Conservation (phyloP, 2,329 filamentous ascomycete genomes). For the Epichloe sibirici region DNA sequence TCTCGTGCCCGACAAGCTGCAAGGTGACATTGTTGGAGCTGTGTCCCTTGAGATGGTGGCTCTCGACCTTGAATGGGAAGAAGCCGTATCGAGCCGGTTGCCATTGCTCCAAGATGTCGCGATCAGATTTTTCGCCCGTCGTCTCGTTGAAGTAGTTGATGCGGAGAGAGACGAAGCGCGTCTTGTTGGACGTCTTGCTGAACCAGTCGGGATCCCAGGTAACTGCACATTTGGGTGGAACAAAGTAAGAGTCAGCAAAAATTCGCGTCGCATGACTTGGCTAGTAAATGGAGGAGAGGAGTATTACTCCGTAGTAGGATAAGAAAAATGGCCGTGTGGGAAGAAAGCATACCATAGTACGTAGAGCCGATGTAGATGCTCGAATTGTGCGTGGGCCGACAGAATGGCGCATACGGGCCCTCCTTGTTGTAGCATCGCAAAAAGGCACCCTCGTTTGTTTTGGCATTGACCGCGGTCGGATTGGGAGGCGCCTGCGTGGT, state of each 20-base stretch:
- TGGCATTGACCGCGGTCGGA: constrained; percentile 27
- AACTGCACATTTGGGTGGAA: constrained; percentile 23
- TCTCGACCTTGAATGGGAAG: constrained; percentile 32
- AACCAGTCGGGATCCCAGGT: constrained; percentile 45
- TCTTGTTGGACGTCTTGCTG: constrained; percentile 25
- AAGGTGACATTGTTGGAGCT: constrained; percentile 34
- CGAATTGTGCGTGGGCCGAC: constrained; percentile 31
- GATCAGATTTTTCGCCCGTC: constrained; percentile 23
- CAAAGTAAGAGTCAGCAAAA: not conserved
- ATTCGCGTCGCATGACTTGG: no score
- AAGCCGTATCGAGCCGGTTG: constrained; percentile 33
- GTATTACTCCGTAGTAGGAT: no score
- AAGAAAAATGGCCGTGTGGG: not conserved
- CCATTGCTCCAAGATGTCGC: constrained; percentile 20
- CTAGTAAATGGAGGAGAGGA: not conserved
- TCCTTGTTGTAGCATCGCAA: constrained; percentile 35
- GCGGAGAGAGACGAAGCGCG: constrained; percentile 22
- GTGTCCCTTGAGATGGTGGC: constrained; percentile 14
- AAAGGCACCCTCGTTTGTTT: constrained; percentile 35
- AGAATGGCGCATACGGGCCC: constrained; percentile 37
- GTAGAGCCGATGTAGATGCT: constrained; percentile 31
- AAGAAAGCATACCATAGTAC: constrained; percentile 35
- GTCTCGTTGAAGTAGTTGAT: constrained; percentile 29
- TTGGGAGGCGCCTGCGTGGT: constrained; percentile 31
- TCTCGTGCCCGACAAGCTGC: constrained; percentile 25